Evolutionary conservation across 148 eudicot genomes (phyloP), one percentile per base, ranked within the genome.

Genomic region (Rhododendron simsii): DNA sequence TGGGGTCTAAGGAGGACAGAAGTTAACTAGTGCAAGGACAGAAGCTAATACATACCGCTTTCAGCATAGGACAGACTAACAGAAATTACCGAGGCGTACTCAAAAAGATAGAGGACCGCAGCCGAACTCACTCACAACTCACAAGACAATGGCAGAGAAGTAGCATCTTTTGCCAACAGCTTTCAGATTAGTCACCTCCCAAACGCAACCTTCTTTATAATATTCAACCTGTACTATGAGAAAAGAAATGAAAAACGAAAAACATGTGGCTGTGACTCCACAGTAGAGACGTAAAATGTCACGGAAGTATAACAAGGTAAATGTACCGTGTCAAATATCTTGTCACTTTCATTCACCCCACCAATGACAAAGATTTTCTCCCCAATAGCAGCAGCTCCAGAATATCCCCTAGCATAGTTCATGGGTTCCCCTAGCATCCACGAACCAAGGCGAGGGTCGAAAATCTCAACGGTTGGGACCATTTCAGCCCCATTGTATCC

Each of bases 351-450:
- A 18, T 84, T 84, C 80, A 88, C 57, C 71, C 98, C 98, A 12
- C 97, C 95, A 55, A 94, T 88, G 0, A 74, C 92, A 80, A 86
- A 92, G 3, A 95, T 88, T n/a, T 84, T 88, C 37, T 87, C 92
- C 5, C 90, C 93, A 12, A 92, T 73, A 11, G 87, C 90, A 14
- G 86, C 90, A 30, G 92, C 86, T 3, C 93, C 95, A 83, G 88
- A 84, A 63, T 88, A 87, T 81, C 93, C 94, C 87, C 95, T 90
- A n/a, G 93, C 61, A 69, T 15, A 23, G 35, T 81, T 90, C 97
- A 95, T 90, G 1, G 97, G 85, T 75, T 94, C 90, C 30, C 81
- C 92, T 87, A 86, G 65, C 90, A 81, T 87, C 98, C 98, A 95
- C 8, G 88, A 85, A 73, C 91, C 91, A 87, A 86, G 77, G 20